These are phyloP conservation scores for Cutaneotrichosporon cavernicola DNA, from an alignment of 1,284 basidiomycete species.

Conservation along the genomic window DNA sequence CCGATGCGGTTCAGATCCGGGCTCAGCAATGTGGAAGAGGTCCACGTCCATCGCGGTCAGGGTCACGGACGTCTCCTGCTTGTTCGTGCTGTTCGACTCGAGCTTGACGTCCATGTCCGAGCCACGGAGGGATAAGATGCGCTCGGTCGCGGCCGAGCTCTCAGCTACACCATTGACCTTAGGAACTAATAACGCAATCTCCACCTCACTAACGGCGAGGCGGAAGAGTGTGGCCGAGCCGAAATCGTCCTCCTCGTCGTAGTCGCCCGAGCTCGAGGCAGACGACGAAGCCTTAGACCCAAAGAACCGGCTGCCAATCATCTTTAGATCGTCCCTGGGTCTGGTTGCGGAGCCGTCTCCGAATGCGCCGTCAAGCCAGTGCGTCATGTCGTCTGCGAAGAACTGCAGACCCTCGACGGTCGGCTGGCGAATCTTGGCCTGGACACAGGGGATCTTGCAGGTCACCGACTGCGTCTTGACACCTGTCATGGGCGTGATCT, in stretches of 20 bases:
- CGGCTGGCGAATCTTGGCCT: conserved; percentile 59
- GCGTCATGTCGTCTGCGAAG: conserved; percentile 77
- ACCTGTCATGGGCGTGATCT: conserved; percentile 14
- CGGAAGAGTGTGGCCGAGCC: conserved; percentile 34
- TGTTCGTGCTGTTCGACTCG: conserved; percentile 57
- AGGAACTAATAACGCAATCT: conserved; percentile 38
- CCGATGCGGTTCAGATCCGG: conserved; percentile 14
- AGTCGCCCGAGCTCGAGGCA: conserved; percentile 48
- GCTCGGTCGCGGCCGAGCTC: conserved; percentile 18
- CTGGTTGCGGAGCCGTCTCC: conserved; percentile 46
- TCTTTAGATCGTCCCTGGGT: conserved; percentile 62
- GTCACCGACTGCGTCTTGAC: conserved; percentile 36
- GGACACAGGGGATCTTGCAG: conserved; percentile 64
- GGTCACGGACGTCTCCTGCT: conserved; percentile 71
- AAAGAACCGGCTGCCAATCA: conserved; percentile 83
- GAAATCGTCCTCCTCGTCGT: conserved; percentile 40
- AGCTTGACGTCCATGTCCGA: conserved; percentile 66
- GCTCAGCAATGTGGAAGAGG: conserved; percentile 46
- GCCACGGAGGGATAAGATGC: conserved; percentile 51
- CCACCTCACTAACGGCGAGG: conserved; percentile 38
- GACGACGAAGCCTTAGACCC: conserved; percentile 58
- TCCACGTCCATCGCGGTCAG: conserved; percentile 64
- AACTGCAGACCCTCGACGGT: conserved; percentile 73
- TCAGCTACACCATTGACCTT: conserved; percentile 15
- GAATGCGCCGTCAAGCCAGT: conserved; percentile 59